These are phyloP conservation scores for Brassica carinata DNA, from an alignment of 345 rosid species.

Conservation along the genomic window DNA sequence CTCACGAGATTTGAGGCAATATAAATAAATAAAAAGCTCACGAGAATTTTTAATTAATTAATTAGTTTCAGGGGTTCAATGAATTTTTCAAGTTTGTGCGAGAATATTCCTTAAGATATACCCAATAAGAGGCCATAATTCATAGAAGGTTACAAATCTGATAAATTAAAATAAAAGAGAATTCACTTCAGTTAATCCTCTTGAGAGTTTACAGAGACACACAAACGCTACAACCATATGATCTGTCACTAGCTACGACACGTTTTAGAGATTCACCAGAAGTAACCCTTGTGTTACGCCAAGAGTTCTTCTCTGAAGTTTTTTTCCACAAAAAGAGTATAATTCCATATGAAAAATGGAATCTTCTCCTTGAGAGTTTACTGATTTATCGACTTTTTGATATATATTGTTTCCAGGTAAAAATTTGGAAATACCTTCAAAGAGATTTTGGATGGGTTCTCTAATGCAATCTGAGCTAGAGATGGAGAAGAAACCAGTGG, in stretches of 20 bases:
- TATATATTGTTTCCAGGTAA: background rate
- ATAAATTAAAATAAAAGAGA: background rate
- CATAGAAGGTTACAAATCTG: slow-evolving; percentile 8
- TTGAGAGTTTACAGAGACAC: slow-evolving; percentile 15
- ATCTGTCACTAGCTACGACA: slow-evolving; percentile 21
- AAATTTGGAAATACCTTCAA: background rate
- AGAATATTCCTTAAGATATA: slow-evolving; percentile 17
- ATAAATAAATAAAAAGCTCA: background rate
- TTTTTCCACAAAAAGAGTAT: background rate
- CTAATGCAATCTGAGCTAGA: slow-evolving; percentile 34
- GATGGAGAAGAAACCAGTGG: slow-evolving; percentile 55
- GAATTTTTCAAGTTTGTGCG: background rate
- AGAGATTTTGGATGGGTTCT: slow-evolving; percentile 33
- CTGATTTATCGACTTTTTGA: background rate
- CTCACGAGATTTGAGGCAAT: background rate
- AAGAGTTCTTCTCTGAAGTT: slow-evolving; percentile 2
- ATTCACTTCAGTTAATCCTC: slow-evolving; percentile 8
- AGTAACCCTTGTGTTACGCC: slow-evolving; percentile 15
- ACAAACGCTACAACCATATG: background rate
- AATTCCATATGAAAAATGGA: slow-evolving; percentile 19
- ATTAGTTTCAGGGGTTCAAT: background rate
- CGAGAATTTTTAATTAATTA: slow-evolving; percentile 2
- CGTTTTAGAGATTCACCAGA: slow-evolving; percentile 18
- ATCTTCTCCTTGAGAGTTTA: slow-evolving; percentile 10
- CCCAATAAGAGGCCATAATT: slow-evolving; percentile 5